These are phyloP conservation scores for Leucosporidium scottii DNA, from an alignment of 768 basidiomycete species.

Conservation along the genomic window DNA sequence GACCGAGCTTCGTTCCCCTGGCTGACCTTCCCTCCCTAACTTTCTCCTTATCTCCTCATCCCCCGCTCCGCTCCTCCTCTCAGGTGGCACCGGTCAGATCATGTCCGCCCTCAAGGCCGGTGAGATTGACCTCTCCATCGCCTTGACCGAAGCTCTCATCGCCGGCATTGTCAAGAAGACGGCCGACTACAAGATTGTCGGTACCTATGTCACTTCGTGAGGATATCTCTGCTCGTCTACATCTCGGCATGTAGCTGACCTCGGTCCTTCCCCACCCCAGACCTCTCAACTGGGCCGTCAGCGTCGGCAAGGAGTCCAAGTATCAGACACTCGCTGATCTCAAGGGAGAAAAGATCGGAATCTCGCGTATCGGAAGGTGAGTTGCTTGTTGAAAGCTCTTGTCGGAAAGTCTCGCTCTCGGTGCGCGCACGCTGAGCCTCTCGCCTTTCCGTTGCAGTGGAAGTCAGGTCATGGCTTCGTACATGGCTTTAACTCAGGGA, in stretches of 20 bases:
- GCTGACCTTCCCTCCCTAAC: background rate
- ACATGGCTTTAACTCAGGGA: conserved; percentile 81
- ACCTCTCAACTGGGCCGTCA: conserved; percentile 66
- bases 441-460: conserved; percentile 57
- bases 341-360: conserved; percentile 74
- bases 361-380: conserved; percentile 78
- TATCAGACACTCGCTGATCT: conserved; percentile 68
- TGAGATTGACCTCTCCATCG: conserved; percentile 77
- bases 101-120: conserved; percentile 66
- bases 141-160: conserved; percentile 82
- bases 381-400: too few relatives aligned
- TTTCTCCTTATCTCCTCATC: background rate
- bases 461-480: conserved; percentile 90
- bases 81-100: conserved; percentile 79
- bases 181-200: conserved; percentile 78
- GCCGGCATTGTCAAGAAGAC: conserved; percentile 80
- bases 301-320: conserved; percentile 66
- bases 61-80: background rate
- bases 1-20: background rate
- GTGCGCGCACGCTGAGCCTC: too few relatives aligned
- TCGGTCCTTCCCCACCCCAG: background rate
- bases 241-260: background rate
- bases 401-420: too few relatives aligned
- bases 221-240: background rate
- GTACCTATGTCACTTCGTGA: conserved; percentile 67